phyloP scores from a whole-genome alignment of 2,329 filamentous ascomycete genomes.

The Fusarium fujikuroi region DNA sequence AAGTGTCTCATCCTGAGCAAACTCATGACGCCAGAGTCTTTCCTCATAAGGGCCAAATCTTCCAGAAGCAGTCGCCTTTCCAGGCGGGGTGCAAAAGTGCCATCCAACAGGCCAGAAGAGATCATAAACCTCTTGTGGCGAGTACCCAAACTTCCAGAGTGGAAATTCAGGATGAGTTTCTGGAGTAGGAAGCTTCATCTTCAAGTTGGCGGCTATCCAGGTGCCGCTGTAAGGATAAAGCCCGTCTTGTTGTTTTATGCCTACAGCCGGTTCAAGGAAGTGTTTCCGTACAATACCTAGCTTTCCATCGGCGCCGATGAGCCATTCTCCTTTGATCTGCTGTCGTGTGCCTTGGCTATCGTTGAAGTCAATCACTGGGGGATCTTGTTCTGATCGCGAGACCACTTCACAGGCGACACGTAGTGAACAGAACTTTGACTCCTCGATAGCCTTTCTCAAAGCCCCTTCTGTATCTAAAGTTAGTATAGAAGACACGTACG shows the following conservation, averaged over 20 bases:
- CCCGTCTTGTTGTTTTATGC: background rate
- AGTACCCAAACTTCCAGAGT: background rate
- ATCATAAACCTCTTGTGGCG: background rate
- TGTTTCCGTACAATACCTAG: background rate
- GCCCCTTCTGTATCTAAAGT: background rate
- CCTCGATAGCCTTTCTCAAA: background rate
- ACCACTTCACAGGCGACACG: background rate
- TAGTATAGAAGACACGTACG: too few species aligned
- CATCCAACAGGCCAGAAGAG: background rate
- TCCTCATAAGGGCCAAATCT: background rate
- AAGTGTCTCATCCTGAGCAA: background rate
- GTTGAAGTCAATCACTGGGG: background rate
- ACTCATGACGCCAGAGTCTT: background rate
- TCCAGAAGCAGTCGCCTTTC: background rate
- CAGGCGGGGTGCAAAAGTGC: background rate
- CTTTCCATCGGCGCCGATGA: background rate
- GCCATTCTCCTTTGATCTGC: background rate
- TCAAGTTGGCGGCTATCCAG: background rate
- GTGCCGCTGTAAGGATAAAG: background rate
- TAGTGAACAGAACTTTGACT: background rate
- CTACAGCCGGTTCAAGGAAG: background rate
- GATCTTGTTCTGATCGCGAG: background rate
- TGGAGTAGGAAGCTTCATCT: background rate
- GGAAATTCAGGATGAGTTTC: background rate
- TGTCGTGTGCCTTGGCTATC: background rate